Evolutionary conservation across 805 yeast genomes (phyloP), one percentile per base, ranked within the genome.

Genomic region (Pichia eremophila): DNA sequence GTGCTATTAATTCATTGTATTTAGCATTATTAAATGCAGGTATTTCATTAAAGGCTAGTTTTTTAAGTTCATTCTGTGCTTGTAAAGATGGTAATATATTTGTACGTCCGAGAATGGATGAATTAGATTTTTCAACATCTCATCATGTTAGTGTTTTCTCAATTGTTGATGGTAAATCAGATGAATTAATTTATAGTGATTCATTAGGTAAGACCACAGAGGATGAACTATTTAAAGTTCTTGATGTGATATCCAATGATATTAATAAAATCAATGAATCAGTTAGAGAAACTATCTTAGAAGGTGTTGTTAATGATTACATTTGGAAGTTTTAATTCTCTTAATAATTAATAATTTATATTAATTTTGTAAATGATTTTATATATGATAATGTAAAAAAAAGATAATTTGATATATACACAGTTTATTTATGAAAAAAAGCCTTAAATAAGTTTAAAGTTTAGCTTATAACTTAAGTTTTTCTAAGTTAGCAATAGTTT

Each of bases 401-500:
- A 19, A 19, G 22, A 19, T 19, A 22, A 22, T 22, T 22, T 22
- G 25, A 22, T 1, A 22, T 22, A 40, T 18, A 6, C 19, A 38
- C 29, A 31, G 11, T 34, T 17, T 32, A 32, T 32, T 9, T 11
- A 14, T 41, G n/a, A 11, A 34, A 8, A 34, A 8, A 15, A 15
- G 17, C n/a, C 7, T 37, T 41, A 40, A 41, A 17, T 44, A 44
- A 41, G 40, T 18, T 18, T n/a, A 37, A 40, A 35, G 10, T 15
- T 27, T 18, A 8, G 32, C 15, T 51, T 58, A 77, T 57, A 80
- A 66, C 70, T 84, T 85, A 64, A 89, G 76, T 63, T 80, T 81
- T 69, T 89, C 86, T 65, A 91, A 81, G 64, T 87, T 85, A 36
- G 76, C 78, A 63, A 93, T 85, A 49, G 96, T 89, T 48, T 87